Base-by-base conservation (phyloP, 108 stramenopile species). In the Cyclotella sp. region DNA sequence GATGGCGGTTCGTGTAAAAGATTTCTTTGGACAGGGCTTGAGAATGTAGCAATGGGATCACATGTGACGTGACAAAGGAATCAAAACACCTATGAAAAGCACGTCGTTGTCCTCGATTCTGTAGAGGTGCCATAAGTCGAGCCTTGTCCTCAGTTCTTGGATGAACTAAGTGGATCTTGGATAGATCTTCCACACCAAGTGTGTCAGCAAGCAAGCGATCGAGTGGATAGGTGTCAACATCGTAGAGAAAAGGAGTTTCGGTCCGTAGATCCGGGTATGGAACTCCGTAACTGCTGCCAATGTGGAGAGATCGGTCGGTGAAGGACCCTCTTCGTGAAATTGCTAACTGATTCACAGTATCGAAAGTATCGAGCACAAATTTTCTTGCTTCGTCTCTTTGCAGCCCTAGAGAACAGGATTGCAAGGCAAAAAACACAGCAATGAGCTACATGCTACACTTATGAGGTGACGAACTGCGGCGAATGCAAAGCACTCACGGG, bases 41-140 rank as follows among this genome's bases (percentile, higher is more conserved):
- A 19, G 86, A 85, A 75, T 92, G 91, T 28, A 90, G 63, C 12
- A 92, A 76, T 13, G 91, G 91, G 44, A 92, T 89, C 63, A 87
- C 88, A 60, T 89, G 90, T 24, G 86, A 80, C 51, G 86, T 88
- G 14, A 92, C 88, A 68, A 92, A 92, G 45, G 76, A 83, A 54
- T 90, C 88, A 72, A 89, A 92, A 46, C 87, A 82, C 46, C 73
- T 76, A 49, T 90, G 89, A 63, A 92, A 90, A 21, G 53, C 54
- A 64, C 73, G 68, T 60, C 91, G 75, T 46, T 43, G 70, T 18
- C 65, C 68, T 53, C 70, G 42, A 60, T 75, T 64, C 53, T 84
- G 79, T 21, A 92, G 52, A 13, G 88, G 85, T 5, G 62, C 60
- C 61, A 90, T 51, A 10, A 87, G 46, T 8, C 73, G 61, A 22